A percentile compares a stretch with the other conserved stretches of the same genome.
phyloP scores from a whole-genome alignment of 257 asterid species.

The Lycium ferocissimum region DNA sequence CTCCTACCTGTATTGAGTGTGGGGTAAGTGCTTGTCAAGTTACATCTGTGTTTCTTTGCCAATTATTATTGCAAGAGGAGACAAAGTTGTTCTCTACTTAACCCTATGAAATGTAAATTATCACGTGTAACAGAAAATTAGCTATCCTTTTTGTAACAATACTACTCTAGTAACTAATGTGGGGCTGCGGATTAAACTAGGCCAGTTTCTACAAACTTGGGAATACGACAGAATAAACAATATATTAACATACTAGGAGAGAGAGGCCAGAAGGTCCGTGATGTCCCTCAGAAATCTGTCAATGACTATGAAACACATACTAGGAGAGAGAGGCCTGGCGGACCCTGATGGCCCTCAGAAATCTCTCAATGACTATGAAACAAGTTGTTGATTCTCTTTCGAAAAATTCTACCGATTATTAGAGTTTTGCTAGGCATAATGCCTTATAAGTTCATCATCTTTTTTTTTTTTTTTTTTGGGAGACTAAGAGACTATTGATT shows the following conservation, averaged over 20 bases:
- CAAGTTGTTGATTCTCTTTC: background rate
- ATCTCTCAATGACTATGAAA: background rate
- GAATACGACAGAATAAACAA: conserved; percentile 5
- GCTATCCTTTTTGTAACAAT: background rate
- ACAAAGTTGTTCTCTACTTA: background rate
- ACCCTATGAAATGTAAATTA: background rate
- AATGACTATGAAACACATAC: background rate
- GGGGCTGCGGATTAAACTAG: background rate
- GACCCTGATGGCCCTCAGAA: background rate
- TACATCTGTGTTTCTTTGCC: background rate
- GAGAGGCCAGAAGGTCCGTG: background rate
- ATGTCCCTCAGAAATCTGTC: background rate
- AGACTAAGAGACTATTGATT: background rate
- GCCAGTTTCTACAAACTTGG: background rate
- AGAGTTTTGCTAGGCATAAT: background rate
- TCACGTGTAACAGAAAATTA: background rate
- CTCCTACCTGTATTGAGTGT: conserved; percentile 81
- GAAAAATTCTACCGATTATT: background rate
- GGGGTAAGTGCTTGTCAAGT: conserved; percentile 56
- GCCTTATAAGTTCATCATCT: background rate
- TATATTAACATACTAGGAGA: background rate
- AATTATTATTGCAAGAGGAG: background rate
- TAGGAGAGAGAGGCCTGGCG: background rate
- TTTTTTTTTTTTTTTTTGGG: background rate
- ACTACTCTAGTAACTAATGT: background rate